These are phyloP conservation scores for Xylaria polymorpha DNA, from an alignment of 2,329 filamentous ascomycete genomes.

Conservation along the genomic window DNA sequence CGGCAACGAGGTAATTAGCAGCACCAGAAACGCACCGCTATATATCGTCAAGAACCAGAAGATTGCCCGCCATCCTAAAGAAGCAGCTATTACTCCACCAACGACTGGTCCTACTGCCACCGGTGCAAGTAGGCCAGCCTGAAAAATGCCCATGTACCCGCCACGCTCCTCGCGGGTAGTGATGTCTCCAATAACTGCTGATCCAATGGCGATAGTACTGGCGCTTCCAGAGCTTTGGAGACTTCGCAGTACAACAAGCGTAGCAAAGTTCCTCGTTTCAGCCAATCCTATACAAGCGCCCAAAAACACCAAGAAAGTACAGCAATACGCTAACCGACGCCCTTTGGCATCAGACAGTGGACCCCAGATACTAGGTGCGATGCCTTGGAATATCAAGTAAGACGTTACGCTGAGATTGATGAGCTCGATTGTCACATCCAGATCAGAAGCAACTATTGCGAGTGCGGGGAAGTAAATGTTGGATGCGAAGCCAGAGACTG, in stretches of 20 bases:
- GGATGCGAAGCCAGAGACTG: constrained; percentile 56
- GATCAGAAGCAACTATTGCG: constrained; percentile 56
- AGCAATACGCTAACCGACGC: constrained; percentile 60
- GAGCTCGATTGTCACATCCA: constrained; percentile 54
- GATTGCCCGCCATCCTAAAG: constrained; percentile 63
- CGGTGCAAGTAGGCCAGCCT: constrained; percentile 51
- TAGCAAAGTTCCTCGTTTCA: constrained; percentile 57
- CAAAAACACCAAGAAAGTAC: constrained; percentile 60
- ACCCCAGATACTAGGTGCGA: constrained; percentile 64
- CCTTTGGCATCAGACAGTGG: constrained; percentile 61
- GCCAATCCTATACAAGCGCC: constrained; percentile 61
- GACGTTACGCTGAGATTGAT: constrained; percentile 60
- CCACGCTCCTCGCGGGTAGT: constrained; percentile 67
- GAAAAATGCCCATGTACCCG: constrained; percentile 63
- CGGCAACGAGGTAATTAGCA: constrained; percentile 59
- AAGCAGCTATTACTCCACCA: constrained; percentile 62
- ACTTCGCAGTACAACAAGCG: constrained; percentile 62
- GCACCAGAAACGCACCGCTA: constrained; percentile 52
- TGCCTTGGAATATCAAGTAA: constrained; percentile 65
- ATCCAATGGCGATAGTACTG: constrained; percentile 64
- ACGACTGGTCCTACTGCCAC: constrained; percentile 60
- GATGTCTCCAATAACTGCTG: constrained; percentile 68
- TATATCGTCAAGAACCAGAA: constrained; percentile 66
- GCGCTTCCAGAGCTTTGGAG: constrained; percentile 65
- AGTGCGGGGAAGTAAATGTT: constrained; percentile 64